Evolutionary conservation across 2,329 filamentous ascomycete genomes (phyloP).

Genomic region (Colletotrichum sojae): DNA sequence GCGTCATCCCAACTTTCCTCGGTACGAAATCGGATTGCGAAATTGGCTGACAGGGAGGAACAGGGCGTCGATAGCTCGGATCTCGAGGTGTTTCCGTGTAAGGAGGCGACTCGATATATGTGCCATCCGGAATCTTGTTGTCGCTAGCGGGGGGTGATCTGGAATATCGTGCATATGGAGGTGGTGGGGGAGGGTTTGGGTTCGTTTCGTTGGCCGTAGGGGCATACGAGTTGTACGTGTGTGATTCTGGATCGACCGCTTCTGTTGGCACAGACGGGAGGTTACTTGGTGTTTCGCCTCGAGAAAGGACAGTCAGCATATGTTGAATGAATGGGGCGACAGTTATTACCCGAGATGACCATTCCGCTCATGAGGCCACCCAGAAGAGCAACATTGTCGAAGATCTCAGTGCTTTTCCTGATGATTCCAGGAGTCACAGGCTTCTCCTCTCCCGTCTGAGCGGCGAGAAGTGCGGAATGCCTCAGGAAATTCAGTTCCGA

Average conservation of each 20-base stretch:
- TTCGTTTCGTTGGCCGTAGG: no score
- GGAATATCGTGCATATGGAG: neutral
- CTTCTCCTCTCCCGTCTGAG: neutral
- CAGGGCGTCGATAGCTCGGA: no score
- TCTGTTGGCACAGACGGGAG: neutral
- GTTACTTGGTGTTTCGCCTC: neutral
- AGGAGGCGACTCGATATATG: no score
- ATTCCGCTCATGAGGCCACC: slow-evolving; percentile 17
- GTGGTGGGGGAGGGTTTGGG: neutral
- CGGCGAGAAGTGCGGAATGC: slow-evolving; percentile 12
- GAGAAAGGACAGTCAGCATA: neutral
- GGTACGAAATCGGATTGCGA: no score
- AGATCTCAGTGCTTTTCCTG: neutral
- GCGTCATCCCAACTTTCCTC: no score
- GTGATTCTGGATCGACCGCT: neutral
- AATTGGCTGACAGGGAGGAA: no score
- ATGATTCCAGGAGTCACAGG: neutral
- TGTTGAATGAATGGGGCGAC: neutral
- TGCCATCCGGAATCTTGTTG: no score
- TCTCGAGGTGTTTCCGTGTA: no score
- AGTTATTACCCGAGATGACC: slow-evolving; percentile 10
- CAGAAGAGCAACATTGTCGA: slow-evolving; percentile 27
- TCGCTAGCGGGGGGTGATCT: no score
- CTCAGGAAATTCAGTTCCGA: slow-evolving; percentile 48
- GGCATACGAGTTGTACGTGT: neutral